Percentiles rank a stretch among this genome's conserved stretches.
Evolutionary conservation across 2,329 filamentous ascomycete species (phyloP).

Genomic region (Canariomyces notabilis): DNA sequence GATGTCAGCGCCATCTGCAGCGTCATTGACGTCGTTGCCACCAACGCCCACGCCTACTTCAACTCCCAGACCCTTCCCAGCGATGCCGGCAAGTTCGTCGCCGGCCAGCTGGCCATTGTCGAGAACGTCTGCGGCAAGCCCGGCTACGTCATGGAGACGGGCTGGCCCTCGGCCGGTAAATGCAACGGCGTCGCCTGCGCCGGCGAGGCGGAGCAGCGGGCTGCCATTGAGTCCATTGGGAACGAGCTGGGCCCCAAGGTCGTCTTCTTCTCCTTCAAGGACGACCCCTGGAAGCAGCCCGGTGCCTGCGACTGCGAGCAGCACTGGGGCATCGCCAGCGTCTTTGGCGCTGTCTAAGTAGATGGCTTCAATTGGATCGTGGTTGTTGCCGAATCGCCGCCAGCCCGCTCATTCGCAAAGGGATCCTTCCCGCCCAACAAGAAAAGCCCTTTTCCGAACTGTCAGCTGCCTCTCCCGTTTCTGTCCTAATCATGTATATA

Average conservation of each 20-base stretch:
- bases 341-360: slow-evolving; percentile 39
- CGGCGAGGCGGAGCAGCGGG: slow-evolving; percentile 59
- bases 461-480: neutral
- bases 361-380: slow-evolving; percentile 1
- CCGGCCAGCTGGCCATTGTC: slow-evolving; percentile 66
- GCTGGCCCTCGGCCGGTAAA: slow-evolving; percentile 71
- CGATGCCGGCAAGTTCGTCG: slow-evolving; percentile 71
- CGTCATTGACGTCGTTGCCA: slow-evolving; percentile 71
- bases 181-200: slow-evolving; percentile 71
- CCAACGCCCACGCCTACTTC: slow-evolving; percentile 95
- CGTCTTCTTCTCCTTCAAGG: slow-evolving; percentile 74
- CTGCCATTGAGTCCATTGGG: slow-evolving; percentile 68
- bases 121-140: slow-evolving; percentile 65
- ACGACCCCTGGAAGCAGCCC: slow-evolving; percentile 77
- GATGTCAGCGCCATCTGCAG: slow-evolving; percentile 61
- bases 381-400: neutral
- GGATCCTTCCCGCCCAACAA: no score
- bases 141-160: slow-evolving; percentile 81
- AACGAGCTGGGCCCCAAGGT: slow-evolving; percentile 59
- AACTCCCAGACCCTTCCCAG: slow-evolving; percentile 61
- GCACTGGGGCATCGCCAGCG: slow-evolving; percentile 64
- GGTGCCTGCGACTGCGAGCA: slow-evolving; percentile 71
- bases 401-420: neutral
- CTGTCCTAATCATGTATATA: slow-evolving; percentile 13
- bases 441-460: slow-evolving; percentile 4